These are phyloP conservation scores for Mycena latifolia DNA, from an alignment of 768 basidiomycete species.

Conservation along the genomic window DNA sequence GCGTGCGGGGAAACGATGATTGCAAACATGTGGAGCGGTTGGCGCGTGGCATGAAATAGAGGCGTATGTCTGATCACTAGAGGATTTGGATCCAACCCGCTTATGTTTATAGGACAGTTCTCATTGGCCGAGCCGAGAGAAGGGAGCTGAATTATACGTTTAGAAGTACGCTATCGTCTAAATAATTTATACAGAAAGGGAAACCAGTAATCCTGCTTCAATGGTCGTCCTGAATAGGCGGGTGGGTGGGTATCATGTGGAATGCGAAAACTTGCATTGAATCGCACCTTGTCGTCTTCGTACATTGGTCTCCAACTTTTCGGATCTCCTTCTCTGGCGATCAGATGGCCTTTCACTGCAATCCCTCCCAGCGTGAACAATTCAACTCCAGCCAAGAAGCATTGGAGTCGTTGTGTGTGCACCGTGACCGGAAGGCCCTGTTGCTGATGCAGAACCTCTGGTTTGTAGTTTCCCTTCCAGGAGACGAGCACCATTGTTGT, in stretches of 20 bases:
- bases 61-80: slow-evolving; percentile 7
- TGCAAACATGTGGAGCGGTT: slow-evolving; percentile 74
- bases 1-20: slow-evolving; percentile 75
- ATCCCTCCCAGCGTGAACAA: slow-evolving; percentile 13
- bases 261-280: too few relatives aligned
- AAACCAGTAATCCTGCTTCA: background rate
- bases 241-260: background rate
- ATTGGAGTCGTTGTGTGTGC: slow-evolving; percentile 45
- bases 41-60: slow-evolving; percentile 50
- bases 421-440: slow-evolving; percentile 44
- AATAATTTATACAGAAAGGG: background rate
- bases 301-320: slow-evolving; percentile 38
- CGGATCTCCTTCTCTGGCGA: slow-evolving; percentile 48
- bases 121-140: slow-evolving; percentile 26
- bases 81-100: slow-evolving; percentile 35
- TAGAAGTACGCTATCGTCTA: slow-evolving; percentile 15
- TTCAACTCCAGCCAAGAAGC: slow-evolving; percentile 44
- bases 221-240: background rate
- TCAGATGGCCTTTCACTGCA: slow-evolving; percentile 37
- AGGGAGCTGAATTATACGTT: background rate
- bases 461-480: slow-evolving; percentile 27
- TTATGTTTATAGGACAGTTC: slow-evolving; percentile 33
- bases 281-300: slow-evolving; percentile 11
- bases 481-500: slow-evolving; percentile 41
- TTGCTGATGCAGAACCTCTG: slow-evolving; percentile 1